Evolutionary conservation across 441 rosid genomes (phyloP).

Genomic region (Euphorbia celastroides): DNA sequence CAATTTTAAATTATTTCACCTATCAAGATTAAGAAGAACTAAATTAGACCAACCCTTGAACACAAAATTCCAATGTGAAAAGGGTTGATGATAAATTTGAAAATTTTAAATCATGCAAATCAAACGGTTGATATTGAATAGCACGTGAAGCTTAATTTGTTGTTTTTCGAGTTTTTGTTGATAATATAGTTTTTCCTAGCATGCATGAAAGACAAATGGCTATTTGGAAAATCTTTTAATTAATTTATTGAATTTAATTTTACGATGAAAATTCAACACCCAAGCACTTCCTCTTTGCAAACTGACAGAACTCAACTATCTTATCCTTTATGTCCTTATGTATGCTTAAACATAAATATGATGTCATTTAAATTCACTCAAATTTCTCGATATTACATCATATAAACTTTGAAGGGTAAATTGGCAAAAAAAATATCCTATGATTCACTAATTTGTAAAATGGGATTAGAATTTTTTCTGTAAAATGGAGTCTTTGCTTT

Average conservation of each 20-base stretch:
- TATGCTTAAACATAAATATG: too few species aligned
- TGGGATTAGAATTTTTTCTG: too few species aligned
- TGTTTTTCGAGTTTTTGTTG: background rate
- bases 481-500: too few species aligned
- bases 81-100: background rate
- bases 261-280: background rate
- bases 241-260: background rate
- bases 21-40: too few species aligned
- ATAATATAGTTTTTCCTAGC: background rate
- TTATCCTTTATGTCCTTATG: too few species aligned
- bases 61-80: background rate
- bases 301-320: background rate
- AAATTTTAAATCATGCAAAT: background rate
- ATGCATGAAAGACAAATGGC: slow-evolving; percentile 14
- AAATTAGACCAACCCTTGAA: too few species aligned
- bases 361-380: too few species aligned
- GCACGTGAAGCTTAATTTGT: background rate
- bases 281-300: background rate
- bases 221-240: background rate
- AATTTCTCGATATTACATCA: too few species aligned
- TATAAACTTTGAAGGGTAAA: too few species aligned
- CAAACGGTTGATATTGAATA: background rate
- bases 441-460: too few species aligned
- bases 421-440: too few species aligned
- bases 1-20: too few species aligned